Evolutionary conservation across 1,139 yeast species (phyloP).

Genomic region (Casaregolazyma lundiana): DNA sequence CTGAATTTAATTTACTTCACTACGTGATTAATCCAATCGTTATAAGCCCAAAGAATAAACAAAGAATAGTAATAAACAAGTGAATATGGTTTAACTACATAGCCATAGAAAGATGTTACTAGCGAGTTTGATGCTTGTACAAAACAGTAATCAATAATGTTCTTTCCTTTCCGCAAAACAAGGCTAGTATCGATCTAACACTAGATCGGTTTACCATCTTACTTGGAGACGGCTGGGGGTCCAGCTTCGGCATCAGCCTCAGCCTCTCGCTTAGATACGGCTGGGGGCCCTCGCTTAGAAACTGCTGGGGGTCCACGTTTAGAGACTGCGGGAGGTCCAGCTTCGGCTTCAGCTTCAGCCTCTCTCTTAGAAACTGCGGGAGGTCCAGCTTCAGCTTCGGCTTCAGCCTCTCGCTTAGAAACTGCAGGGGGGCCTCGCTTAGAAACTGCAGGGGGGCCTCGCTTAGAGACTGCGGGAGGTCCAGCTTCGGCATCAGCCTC

Average conservation of each 20-base stretch:
- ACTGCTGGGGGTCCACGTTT: not conserved
- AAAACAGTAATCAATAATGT: too few species aligned
- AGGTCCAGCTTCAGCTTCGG: not conserved
- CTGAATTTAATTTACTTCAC: not conserved
- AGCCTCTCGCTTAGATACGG: not conserved
- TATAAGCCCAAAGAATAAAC: not conserved
- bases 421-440: not conserved
- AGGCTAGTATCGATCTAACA: not conserved
- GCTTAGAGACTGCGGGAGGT: conserved; percentile 1
- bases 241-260: too few species aligned
- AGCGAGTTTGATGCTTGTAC: too few species aligned
- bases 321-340: not conserved
- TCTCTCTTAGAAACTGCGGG: not conserved
- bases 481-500: conserved; percentile 3
- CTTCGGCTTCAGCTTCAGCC: not conserved
- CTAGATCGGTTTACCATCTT: not conserved
- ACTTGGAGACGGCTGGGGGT: conserved; percentile 1
- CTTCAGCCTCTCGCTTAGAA: not conserved
- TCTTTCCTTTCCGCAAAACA: too few species aligned
- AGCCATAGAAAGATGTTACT: not conserved
- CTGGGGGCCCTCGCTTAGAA: not conserved
- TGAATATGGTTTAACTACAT: not conserved
- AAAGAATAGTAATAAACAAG: not conserved
- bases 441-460: conserved; percentile 4
- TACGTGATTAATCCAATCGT: not conserved